Percentiles rank a stretch among this genome's conserved stretches.
phyloP scores from a whole-genome alignment of 1,139 yeast genomes.

The Pichia sp. region DNA sequence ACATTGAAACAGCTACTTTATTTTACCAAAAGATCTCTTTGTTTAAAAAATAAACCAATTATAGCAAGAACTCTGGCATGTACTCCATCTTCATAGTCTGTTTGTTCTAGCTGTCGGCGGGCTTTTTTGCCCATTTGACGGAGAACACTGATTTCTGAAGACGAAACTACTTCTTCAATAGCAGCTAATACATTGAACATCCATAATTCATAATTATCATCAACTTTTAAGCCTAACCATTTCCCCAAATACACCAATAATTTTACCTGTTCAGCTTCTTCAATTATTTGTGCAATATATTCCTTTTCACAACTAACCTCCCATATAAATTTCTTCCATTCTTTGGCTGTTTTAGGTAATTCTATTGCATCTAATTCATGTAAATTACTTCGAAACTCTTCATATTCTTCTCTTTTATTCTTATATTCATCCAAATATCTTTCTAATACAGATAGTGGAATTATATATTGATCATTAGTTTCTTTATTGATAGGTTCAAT shows the following conservation, averaged over 20 bases:
- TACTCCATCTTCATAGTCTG: neutral
- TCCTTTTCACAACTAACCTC: constrained; percentile 25
- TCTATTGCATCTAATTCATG: constrained; percentile 26
- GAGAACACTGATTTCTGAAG: constrained; percentile 34
- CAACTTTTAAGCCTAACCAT: constrained; percentile 27
- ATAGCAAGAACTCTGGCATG: constrained; percentile 3
- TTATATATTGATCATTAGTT: neutral
- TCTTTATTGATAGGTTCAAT: neutral
- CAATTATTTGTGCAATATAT: constrained; percentile 24
- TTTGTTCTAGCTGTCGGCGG: constrained; percentile 18
- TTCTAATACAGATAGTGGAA: neutral
- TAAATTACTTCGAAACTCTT: constrained; percentile 17
- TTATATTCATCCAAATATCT: constrained; percentile 17
- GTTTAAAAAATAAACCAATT: constrained; percentile 10
- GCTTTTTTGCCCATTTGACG: constrained; percentile 38
- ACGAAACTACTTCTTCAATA: constrained; percentile 32
- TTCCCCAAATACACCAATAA: constrained; percentile 27
- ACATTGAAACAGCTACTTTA: neutral
- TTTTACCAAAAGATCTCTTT: constrained; percentile 6
- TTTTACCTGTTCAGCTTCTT: constrained; percentile 22
- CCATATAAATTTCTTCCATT: constrained; percentile 29
- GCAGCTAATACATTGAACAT: constrained; percentile 33
- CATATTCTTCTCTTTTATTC: constrained; percentile 16
- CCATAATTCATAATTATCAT: constrained; percentile 31
- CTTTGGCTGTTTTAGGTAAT: constrained; percentile 26